Evolutionary conservation across 768 basidiomycete genomes (phyloP).

Genomic region (Mrakia frigida): DNA sequence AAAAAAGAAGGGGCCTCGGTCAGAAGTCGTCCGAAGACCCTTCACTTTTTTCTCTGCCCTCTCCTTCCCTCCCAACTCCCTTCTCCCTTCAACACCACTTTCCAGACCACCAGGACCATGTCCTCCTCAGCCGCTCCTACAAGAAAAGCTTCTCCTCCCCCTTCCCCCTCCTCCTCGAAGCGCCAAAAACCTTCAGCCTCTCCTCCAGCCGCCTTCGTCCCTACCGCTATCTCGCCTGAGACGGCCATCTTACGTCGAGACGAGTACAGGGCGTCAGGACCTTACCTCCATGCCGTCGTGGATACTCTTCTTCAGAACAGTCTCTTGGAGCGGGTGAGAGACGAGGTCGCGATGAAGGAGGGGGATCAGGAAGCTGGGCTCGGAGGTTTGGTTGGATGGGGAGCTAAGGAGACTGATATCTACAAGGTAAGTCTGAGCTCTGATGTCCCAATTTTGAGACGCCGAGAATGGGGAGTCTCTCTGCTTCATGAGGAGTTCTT

Average conservation of each 20-base stretch:
- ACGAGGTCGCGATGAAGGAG: conserved; percentile 61
- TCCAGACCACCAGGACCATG: too few species aligned
- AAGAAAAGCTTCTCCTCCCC: too few species aligned
- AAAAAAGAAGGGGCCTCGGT: too few species aligned
- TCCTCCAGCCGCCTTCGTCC: background rate
- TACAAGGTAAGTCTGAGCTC: conserved; percentile 63
- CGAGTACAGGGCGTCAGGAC: conserved; percentile 57
- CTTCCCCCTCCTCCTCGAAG: background rate
- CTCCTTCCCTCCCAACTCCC: background rate
- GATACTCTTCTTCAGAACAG: conserved; percentile 78
- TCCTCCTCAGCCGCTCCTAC: too few species aligned
- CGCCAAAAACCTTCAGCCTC: background rate
- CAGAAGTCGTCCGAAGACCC: too few species aligned
- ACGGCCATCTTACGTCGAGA: background rate
- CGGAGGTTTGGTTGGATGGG: conserved; percentile 41
- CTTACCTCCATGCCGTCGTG: conserved; percentile 78
- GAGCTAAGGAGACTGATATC: conserved; percentile 92
- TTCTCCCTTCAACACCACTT: too few species aligned
- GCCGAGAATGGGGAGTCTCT: background rate
- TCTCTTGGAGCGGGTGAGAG: conserved; percentile 70
- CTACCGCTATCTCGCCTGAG: background rate
- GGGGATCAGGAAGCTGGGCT: conserved; percentile 23
- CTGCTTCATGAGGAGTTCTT: too few species aligned
- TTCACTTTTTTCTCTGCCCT: too few species aligned
- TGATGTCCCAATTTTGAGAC: background rate